Evolutionary conservation across 441 rosid genomes (phyloP), one percentile per base, ranked within the genome.

Genomic region (Brassica hybrid): DNA sequence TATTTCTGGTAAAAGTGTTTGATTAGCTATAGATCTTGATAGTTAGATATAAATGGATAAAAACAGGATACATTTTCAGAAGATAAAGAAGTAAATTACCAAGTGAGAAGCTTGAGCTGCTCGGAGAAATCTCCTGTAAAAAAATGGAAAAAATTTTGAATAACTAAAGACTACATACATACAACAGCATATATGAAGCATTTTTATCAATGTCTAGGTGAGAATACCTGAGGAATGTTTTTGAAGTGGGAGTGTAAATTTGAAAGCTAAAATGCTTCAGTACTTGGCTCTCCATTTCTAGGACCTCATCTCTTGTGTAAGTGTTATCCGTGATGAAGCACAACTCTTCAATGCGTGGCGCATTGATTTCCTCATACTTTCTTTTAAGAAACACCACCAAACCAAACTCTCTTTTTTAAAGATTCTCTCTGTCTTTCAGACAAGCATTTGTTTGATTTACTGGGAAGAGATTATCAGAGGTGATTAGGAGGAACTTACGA

Each of bases 51-150:
- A 21, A 21, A 21, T 21, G 23, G 23, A 21, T 21, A 21, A 21
- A 21, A 21, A 21, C 23, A 21, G 32, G 32, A 27, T 27, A 27
- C 32, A 27, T 27, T 27, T 27, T 27, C 32, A 27, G 32, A 27
- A 27, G 32, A 27, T 27, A 27, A 27, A 4, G 5, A 27, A 27
- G 32, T 27, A 45, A 45, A 73, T 65, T 87, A 87, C 93, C 87
- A 30, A 60, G 67, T 78, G 79, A 74, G 85, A 75, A 75, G 86
- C 88, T 65, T 87, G 93, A 2, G 87, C 93, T 78, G 93, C 93
- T 72, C 87, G 84, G 36, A 86, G 77, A 69, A 79, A 89, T 76
- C 93, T 87, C 86, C 93, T 45, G 52, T 14, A 5, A 5, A 5
- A n/a, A 34, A 34, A 34, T 6, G 7, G 5, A 3, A 45, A 45